Evolutionary conservation across 78 protist species (phyloP).

Genomic region (Planoprotostelium fungivorum): DNA sequence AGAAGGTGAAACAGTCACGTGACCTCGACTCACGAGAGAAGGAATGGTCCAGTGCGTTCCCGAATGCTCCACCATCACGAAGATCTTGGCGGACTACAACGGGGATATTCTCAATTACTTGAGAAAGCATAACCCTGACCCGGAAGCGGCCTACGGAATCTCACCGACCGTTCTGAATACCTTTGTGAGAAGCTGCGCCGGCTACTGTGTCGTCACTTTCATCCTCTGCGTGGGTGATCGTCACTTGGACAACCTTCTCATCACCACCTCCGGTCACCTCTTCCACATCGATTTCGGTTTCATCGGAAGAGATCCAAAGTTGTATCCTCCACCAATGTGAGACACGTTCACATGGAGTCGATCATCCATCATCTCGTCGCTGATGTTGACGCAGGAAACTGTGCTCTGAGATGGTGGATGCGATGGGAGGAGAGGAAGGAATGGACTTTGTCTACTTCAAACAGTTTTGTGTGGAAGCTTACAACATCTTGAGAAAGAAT

Average conservation of each 20-base stretch:
- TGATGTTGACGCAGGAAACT: slow-evolving; percentile 26
- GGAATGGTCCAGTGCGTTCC: slow-evolving; percentile 44
- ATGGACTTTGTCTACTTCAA: slow-evolving; percentile 70
- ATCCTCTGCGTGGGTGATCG: slow-evolving; percentile 95
- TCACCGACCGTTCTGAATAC: slow-evolving; percentile 69
- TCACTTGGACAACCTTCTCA: slow-evolving; percentile 89
- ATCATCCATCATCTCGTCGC: background rate
- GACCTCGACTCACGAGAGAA: background rate
- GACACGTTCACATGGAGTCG: too few species aligned
- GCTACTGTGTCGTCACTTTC: slow-evolving; percentile 95
- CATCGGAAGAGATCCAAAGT: slow-evolving; percentile 95
- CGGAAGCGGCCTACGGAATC: slow-evolving; percentile 67
- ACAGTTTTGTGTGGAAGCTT: slow-evolving; percentile 82
- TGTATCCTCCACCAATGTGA: slow-evolving; percentile 92
- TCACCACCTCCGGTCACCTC: slow-evolving; percentile 76
- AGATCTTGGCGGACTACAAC: slow-evolving; percentile 55
- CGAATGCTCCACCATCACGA: slow-evolving; percentile 16
- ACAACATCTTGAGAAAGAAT: slow-evolving; percentile 84
- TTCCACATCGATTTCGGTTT: slow-evolving; percentile 98
- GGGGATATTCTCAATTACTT: slow-evolving; percentile 71
- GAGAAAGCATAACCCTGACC: slow-evolving; percentile 53
- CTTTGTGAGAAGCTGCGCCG: slow-evolving; percentile 84
- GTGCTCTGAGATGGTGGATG: slow-evolving; percentile 92
- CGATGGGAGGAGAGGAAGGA: slow-evolving; percentile 90
- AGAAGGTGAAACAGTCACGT: slow-evolving; percentile 70